A percentile compares a stretch with the other conserved stretches of the same genome.
Conservation (phyloP, 1,284 basidiomycete species). For the Trichosporon inkin region DNA sequence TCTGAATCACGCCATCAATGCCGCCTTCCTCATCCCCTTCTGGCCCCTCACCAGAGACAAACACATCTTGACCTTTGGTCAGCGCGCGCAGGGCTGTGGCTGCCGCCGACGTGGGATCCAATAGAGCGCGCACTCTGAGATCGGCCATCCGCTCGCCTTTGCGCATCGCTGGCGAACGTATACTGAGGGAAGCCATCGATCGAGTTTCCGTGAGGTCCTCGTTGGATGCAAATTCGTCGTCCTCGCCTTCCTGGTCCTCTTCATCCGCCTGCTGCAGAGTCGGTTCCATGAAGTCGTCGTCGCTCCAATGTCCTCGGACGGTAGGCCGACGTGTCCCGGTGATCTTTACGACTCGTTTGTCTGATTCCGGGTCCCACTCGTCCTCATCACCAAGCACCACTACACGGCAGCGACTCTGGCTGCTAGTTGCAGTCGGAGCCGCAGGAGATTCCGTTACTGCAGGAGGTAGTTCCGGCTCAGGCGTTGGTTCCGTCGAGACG, state of each 20-base stretch:
- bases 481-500: not conserved
- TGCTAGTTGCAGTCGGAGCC: not conserved
- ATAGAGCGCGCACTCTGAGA: conserved; percentile 40
- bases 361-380: conserved; percentile 1
- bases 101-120: conserved; percentile 29
- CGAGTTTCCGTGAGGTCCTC: conserved; percentile 9
- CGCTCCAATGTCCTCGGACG: conserved; percentile 10
- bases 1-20: not conserved
- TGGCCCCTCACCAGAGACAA: conserved; percentile 27
- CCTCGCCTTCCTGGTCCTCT: not conserved
- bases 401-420: not conserved
- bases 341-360: conserved; percentile 2
- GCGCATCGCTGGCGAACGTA: conserved; percentile 25
- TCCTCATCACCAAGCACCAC: not conserved
- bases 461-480: not conserved
- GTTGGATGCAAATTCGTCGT: not conserved
- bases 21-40: conserved; percentile 13
- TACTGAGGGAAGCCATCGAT: conserved; percentile 19
- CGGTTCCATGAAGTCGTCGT: conserved; percentile 8
- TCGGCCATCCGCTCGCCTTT: conserved; percentile 24
- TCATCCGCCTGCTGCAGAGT: not conserved
- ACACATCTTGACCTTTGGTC: conserved; percentile 38
- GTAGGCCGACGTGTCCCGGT: not conserved
- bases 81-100: conserved; percentile 30
- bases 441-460: not conserved